Base-by-base conservation (phyloP, 306 rosid genomes). In the Citrullus mucosospermus region DNA sequence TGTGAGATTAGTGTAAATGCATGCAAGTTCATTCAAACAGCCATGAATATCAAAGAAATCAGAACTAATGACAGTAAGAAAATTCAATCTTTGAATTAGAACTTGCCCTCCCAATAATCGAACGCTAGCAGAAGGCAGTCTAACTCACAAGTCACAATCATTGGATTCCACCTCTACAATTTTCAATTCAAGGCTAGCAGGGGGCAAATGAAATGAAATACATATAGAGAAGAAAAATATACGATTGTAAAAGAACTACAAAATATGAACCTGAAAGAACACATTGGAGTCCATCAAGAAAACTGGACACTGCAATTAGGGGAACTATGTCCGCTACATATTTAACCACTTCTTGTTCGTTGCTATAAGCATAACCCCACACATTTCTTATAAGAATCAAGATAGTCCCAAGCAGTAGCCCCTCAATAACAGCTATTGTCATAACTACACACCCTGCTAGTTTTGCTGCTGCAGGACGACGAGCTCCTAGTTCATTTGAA, bases 401-500 rank as follows among this genome's bases (percentile, higher is more conserved):
- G 54, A 83, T 66, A 9, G 76, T 5, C 76, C 85, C 93, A 30
- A 89, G 76, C 53, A 89, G 32, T 63, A 67, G 2, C 44, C 92
- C 96, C 75, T 83, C 91, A 0, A 81, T 76, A 63, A 83, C 58
- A 71, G 93, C 93, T 82, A 83, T 83, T 18, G 73, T 83, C 17
- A 84, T 15, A 38, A 88, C 90, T 36, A 90, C 83, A 15, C 70
- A 30, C 71, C 88, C 92, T 5, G 96, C 88, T 78, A 92, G 87
- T 44, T 87, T 84, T 15, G 93, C 93, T 32, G 86, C 76, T 53
- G 66, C 44, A 4, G 96, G 91, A 78, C 39, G 80, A 53, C 91
- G 91, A 22, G 96, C 96, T 69, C 97, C 96, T 58, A 92, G 84
- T 84, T 92, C 96, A 65, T 90, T 90, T 60, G 97, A 89, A 55